These are phyloP conservation scores for Leucogyrophana mollusca DNA, from an alignment of 768 basidiomycete genomes.

Conservation along the genomic window DNA sequence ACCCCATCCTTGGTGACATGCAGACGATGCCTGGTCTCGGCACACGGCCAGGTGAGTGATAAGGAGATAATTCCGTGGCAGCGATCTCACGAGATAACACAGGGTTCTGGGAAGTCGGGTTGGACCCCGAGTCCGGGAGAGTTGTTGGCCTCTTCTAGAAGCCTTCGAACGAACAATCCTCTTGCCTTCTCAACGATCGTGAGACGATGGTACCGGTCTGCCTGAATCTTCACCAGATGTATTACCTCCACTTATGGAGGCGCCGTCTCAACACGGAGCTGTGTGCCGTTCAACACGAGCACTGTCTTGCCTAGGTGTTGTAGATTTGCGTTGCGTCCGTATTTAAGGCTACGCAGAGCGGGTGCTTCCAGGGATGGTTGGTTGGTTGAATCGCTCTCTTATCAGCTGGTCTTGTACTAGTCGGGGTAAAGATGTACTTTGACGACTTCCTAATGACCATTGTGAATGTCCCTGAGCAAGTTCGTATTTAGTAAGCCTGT, in stretches of 20 bases:
- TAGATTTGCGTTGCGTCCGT: conserved; percentile 10
- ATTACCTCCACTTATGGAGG: conserved; percentile 15
- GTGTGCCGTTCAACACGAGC: conserved; percentile 41
- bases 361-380: no score
- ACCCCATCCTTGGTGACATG: conserved; percentile 95
- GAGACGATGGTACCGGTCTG: not conserved
- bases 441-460: conserved; percentile 12
- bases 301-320: conserved; percentile 15
- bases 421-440: not conserved
- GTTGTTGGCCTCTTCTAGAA: conserved; percentile 82
- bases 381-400: no score
- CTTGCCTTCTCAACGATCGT: conserved; percentile 19
- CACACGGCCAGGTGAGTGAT: conserved; percentile 73
- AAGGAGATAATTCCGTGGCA: not conserved
- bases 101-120: conserved; percentile 90
- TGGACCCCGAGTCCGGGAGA: conserved; percentile 75
- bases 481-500: not conserved
- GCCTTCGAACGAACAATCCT: conserved; percentile 1
- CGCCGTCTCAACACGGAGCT: conserved; percentile 39
- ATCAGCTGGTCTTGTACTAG: not conserved
- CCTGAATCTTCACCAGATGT: conserved; percentile 19
- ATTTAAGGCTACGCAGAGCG: not conserved
- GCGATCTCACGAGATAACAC: conserved; percentile 12
- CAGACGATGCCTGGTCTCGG: conserved; percentile 97
- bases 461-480: not conserved